Base-by-base conservation (phyloP, 2,329 filamentous ascomycete genomes). In the Fusarium sp. region DNA sequence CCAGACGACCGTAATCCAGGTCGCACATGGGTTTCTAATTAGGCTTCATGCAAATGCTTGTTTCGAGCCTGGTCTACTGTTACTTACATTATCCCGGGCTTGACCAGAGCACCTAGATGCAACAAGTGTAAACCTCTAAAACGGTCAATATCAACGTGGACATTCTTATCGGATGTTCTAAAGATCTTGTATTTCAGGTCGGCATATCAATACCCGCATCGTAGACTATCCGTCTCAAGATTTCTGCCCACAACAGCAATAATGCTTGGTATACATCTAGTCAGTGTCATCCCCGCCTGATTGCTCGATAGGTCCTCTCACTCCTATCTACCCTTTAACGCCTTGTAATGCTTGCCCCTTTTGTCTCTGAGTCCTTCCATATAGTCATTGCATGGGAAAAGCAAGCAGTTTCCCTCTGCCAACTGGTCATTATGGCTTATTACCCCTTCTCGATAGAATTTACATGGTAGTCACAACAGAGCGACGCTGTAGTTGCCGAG, bases 321-420 rank as follows among this genome's bases (percentile, higher is more conserved):
- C 24, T 25, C 50, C 49, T 64, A 29, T 70, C 44, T 58, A 54
- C 20, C 64, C 46, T 60, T 69, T 22, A 62, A 71, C 68, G 68
- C 68, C 68, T 61, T 49, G 56, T 32, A 54, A 70, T 72, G 68
- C 65, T 54, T 59, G 34, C 27, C n/a, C 25, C 38, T 54, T 27
- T 30, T 40, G 38, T 38, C 50, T 45, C 29, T 25, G 22, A 14
- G 32, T 42, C 53, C 45, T 29, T 52, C 55, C 34, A 27, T 63
- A 44, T 54, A 63, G 46, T 40, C 55, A 27, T 53, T 54, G 47
- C 42, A 24, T 38, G 32, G 52, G 43, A 38, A 56, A 54, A 53
- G 45, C 47, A 56, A 50, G 49, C 53, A 54, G 25, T 50, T 51
- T 45, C 47, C 58, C 42, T 40, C 44, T 34, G 16, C 27, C 25